Conservation (phyloP, 768 basidiomycete genomes). For the Naganishia vishniacii region DNA sequence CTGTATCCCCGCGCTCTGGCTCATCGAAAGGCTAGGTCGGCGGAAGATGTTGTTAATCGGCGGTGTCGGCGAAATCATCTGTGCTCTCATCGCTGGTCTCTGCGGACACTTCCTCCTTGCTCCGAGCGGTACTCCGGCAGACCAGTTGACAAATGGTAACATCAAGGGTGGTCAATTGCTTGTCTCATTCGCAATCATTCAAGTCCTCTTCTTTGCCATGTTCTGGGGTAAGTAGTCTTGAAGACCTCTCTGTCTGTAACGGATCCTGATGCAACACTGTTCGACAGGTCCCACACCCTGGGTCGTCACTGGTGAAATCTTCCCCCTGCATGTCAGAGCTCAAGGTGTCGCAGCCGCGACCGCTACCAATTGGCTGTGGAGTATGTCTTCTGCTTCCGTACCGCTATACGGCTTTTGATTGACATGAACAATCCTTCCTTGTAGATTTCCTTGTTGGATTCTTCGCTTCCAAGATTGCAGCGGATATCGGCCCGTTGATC, state of each 20-base stretch:
- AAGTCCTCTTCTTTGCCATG: slow-evolving; percentile 64
- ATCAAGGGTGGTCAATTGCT: slow-evolving; percentile 61
- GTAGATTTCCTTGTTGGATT: slow-evolving; percentile 29
- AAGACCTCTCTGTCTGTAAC: background rate
- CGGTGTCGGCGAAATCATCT: slow-evolving; percentile 56
- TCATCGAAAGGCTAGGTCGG: slow-evolving; percentile 72
- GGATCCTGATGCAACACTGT: background rate
- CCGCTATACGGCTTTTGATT: no score
- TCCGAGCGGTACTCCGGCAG: slow-evolving; percentile 53
- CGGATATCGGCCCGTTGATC: slow-evolving; percentile 27
- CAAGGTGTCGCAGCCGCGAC: slow-evolving; percentile 74
- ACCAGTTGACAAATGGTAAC: slow-evolving; percentile 52
- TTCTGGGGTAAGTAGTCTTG: slow-evolving; percentile 58
- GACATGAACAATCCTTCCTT: slow-evolving; percentile 29
- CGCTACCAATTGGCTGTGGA: slow-evolving; percentile 53
- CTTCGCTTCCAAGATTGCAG: slow-evolving; percentile 26
- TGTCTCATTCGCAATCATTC: slow-evolving; percentile 71
- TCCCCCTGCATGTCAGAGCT: slow-evolving; percentile 72
- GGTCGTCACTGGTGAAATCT: slow-evolving; percentile 55
- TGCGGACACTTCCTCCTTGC: slow-evolving; percentile 67
- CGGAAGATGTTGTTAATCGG: slow-evolving; percentile 68
- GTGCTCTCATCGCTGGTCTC: slow-evolving; percentile 55
- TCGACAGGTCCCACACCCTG: slow-evolving; percentile 30
- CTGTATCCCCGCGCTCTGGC: slow-evolving; percentile 63
- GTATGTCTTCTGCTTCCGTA: slow-evolving; percentile 11